These are phyloP conservation scores for Erodium moschatum DNA, from an alignment of 441 rosid species.

Conservation along the genomic window DNA sequence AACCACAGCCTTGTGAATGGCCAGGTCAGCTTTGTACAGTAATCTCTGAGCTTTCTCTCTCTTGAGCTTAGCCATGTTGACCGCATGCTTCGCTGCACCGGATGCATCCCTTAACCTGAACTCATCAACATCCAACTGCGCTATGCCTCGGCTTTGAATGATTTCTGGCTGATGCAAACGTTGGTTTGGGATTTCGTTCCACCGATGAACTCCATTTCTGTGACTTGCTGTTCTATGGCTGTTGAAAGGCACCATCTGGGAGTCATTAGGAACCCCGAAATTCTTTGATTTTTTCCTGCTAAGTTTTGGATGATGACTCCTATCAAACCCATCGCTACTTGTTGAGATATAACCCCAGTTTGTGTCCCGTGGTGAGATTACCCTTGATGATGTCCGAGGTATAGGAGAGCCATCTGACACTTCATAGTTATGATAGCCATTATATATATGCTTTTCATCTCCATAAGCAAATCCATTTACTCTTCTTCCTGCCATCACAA, in stretches of 20 bases:
- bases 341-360: slow-evolving; percentile 34
- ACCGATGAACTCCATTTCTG: slow-evolving; percentile 36
- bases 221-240: slow-evolving; percentile 34
- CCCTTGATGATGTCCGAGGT: slow-evolving; percentile 48
- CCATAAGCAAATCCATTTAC: slow-evolving; percentile 51
- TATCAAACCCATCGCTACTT: slow-evolving; percentile 41
- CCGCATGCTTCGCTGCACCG: slow-evolving; percentile 61
- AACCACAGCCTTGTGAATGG: slow-evolving; percentile 79
- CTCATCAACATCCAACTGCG: slow-evolving; percentile 48
- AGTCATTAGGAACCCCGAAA: slow-evolving; percentile 27
- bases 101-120: slow-evolving; percentile 56
- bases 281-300: slow-evolving; percentile 44
- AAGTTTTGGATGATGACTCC: slow-evolving; percentile 37
- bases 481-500: slow-evolving; percentile 58
- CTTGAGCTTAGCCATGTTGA: slow-evolving; percentile 59
- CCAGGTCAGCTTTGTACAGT: slow-evolving; percentile 70
- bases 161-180: slow-evolving; percentile 25
- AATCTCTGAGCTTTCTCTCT: slow-evolving; percentile 70
- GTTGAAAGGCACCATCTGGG: slow-evolving; percentile 25
- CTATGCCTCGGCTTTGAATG: slow-evolving; percentile 26
- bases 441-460: slow-evolving; percentile 52
- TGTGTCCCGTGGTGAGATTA: slow-evolving; percentile 43
- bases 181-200: slow-evolving; percentile 50
- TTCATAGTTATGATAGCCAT: slow-evolving; percentile 41
- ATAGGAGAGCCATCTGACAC: slow-evolving; percentile 43